phyloP scores from a whole-genome alignment of 805 yeast genomes.

The Monosporozyma aerobia region DNA sequence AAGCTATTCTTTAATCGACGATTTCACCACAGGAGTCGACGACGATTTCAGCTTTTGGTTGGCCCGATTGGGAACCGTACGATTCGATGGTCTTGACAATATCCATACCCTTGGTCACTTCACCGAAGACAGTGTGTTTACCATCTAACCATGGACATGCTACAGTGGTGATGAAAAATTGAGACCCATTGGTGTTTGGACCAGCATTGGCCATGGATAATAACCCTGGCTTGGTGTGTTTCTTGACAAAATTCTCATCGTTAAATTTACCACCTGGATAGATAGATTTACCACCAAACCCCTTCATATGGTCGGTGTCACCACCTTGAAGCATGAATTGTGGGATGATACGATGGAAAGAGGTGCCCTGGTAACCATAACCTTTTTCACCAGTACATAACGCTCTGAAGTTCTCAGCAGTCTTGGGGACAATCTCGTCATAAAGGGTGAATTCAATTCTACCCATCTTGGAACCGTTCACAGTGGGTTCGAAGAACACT shows the following conservation, averaged over 20 bases:
- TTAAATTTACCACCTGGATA: conserved; percentile 55
- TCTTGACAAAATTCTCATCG: conserved; percentile 55
- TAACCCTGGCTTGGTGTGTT: conserved; percentile 71
- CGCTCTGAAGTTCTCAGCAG: conserved; percentile 74
- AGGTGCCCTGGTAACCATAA: conserved; percentile 72
- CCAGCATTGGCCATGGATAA: conserved; percentile 92
- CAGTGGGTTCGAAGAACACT: conserved; percentile 49
- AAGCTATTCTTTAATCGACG: background rate
- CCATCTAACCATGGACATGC: conserved; percentile 74
- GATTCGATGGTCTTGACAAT: conserved; percentile 51
- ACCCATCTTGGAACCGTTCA: conserved; percentile 39
- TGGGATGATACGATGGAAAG: conserved; percentile 91
- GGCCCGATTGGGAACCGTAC: conserved; percentile 59
- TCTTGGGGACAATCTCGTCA: conserved; percentile 52
- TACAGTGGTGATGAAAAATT: conserved; percentile 79
- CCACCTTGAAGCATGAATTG: conserved; percentile 96
- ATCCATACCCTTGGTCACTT: conserved; percentile 58
- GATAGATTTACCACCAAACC: conserved; percentile 88
- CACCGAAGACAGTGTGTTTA: conserved; percentile 71
- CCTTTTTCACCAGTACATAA: conserved; percentile 85
- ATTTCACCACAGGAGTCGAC: conserved; percentile 56
- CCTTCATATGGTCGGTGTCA: conserved; percentile 78
- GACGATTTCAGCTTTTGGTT: conserved; percentile 53
- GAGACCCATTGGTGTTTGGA: conserved; percentile 87
- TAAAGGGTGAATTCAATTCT: conserved; percentile 30